Evolutionary conservation across 1,139 yeast genomes (phyloP).

Genomic region (Diutina catenulata): DNA sequence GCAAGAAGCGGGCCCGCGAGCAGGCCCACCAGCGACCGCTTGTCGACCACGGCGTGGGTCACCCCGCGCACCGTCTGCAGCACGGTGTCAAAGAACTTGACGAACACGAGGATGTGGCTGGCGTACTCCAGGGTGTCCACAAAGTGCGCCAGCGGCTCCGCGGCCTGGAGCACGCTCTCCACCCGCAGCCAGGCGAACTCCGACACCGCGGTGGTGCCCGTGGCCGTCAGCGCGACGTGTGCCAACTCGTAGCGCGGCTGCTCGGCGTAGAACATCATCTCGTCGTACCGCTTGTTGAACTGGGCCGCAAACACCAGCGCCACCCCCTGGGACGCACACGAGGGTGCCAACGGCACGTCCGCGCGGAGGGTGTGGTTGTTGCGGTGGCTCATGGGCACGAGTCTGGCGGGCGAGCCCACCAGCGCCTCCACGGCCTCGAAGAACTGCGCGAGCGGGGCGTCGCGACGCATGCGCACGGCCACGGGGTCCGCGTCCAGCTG

Average conservation of each 20-base stretch:
- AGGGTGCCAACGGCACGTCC: constrained; percentile 36
- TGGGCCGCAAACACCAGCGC: constrained; percentile 28
- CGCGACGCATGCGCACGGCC: constrained; percentile 43
- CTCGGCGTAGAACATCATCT: constrained; percentile 38
- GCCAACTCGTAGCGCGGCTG: constrained; percentile 25
- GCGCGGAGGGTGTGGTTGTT: constrained; percentile 67
- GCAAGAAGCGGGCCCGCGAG: constrained; percentile 32
- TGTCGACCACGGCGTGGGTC: constrained; percentile 48
- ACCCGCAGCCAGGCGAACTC: constrained; percentile 16
- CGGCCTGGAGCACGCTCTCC: neutral
- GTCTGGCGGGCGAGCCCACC: constrained; percentile 29
- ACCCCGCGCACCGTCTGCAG: constrained; percentile 48
- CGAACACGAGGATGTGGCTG: constrained; percentile 37
- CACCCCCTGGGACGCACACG: constrained; percentile 17
- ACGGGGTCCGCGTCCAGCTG: constrained; percentile 34
- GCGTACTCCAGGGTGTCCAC: neutral
- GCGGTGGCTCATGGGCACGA: constrained; percentile 59
- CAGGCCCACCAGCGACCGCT: constrained; percentile 32
- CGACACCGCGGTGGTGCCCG: constrained; percentile 11
- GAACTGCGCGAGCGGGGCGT: constrained; percentile 40
- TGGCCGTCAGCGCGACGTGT: constrained; percentile 10
- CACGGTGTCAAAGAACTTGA: constrained; percentile 58
- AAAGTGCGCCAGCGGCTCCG: neutral
- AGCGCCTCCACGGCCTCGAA: constrained; percentile 36
- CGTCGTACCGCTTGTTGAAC: constrained; percentile 30